Evolutionary conservation across 2,329 filamentous ascomycete genomes (phyloP).

Genomic region (Cordyceps tenuipes): DNA sequence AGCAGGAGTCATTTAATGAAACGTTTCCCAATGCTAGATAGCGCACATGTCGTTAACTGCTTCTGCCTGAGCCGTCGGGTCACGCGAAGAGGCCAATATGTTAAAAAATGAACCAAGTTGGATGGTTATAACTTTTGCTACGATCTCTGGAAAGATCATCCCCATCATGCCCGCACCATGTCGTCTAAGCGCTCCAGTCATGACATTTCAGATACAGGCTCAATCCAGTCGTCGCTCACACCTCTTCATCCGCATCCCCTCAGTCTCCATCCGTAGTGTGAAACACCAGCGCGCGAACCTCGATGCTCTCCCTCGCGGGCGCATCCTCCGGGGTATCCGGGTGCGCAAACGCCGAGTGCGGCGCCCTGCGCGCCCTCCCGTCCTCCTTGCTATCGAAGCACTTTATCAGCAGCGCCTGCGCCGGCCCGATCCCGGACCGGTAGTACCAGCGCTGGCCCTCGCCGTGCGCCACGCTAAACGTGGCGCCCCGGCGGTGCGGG

Average conservation of each 20-base stretch:
- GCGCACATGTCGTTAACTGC: too few relatives aligned
- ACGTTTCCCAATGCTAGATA: too few relatives aligned
- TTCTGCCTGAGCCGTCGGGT: too few relatives aligned
- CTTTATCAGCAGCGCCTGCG: slow-evolving; percentile 51
- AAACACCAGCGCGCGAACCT: slow-evolving; percentile 47
- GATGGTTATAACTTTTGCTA: too few relatives aligned
- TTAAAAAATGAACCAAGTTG: too few relatives aligned
- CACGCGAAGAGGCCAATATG: too few relatives aligned
- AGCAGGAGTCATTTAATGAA: too few relatives aligned
- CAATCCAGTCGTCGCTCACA: too few relatives aligned
- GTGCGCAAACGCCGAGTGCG: slow-evolving; percentile 49
- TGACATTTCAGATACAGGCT: too few relatives aligned
- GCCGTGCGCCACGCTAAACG: slow-evolving; percentile 35
- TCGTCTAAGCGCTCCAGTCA: too few relatives aligned
- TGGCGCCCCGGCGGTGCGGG: slow-evolving; percentile 42
- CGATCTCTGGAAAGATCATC: too few relatives aligned
- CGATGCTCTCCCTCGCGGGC: slow-evolving; percentile 51
- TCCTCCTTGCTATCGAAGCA: slow-evolving; percentile 52
- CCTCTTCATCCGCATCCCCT: not conserved
- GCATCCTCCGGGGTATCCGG: slow-evolving; percentile 27
- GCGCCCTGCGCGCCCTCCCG: slow-evolving; percentile 42
- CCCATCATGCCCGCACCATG: too few relatives aligned
- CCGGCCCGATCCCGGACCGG: slow-evolving; percentile 39
- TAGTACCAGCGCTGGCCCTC: slow-evolving; percentile 44
- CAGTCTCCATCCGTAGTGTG: slow-evolving; percentile 32